phyloP scores from a whole-genome alignment of 129 eudicot species.

The Saposhnikovia divaricata region DNA sequence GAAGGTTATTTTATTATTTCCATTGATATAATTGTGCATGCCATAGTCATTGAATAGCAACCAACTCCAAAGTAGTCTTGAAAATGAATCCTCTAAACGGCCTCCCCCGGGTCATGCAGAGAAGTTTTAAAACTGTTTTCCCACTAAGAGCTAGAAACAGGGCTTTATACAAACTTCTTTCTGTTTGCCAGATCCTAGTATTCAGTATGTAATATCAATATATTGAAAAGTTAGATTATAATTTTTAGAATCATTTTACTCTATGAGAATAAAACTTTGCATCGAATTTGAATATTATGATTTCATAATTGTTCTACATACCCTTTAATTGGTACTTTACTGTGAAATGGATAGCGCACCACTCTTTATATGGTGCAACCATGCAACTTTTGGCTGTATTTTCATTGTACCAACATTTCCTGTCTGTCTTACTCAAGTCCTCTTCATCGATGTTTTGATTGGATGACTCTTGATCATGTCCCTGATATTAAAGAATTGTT shows the following conservation, averaged over 20 bases:
- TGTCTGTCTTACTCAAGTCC: neutral
- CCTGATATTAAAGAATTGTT: neutral
- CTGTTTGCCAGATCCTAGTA: neutral
- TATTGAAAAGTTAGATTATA: neutral
- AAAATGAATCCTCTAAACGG: neutral
- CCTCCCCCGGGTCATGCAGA: neutral
- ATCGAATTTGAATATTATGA: neutral
- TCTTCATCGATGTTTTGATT: neutral
- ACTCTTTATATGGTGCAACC: neutral
- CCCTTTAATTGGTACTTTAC: neutral
- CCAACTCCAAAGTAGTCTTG: neutral
- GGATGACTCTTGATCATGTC: neutral
- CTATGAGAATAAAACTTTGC: neutral
- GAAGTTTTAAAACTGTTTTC: neutral
- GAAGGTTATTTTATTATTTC: slow-evolving; percentile 35
- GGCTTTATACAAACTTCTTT: neutral
- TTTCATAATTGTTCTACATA: neutral
- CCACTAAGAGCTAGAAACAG: neutral
- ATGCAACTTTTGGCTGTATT: neutral
- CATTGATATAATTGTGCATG: neutral
- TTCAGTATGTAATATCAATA: neutral
- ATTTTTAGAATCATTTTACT: neutral
- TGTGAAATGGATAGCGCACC: neutral
- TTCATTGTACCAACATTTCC: neutral
- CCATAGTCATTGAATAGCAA: neutral